phyloP scores from a whole-genome alignment of 169 alveolate genomes.

The Eimeria tenella region DNA sequence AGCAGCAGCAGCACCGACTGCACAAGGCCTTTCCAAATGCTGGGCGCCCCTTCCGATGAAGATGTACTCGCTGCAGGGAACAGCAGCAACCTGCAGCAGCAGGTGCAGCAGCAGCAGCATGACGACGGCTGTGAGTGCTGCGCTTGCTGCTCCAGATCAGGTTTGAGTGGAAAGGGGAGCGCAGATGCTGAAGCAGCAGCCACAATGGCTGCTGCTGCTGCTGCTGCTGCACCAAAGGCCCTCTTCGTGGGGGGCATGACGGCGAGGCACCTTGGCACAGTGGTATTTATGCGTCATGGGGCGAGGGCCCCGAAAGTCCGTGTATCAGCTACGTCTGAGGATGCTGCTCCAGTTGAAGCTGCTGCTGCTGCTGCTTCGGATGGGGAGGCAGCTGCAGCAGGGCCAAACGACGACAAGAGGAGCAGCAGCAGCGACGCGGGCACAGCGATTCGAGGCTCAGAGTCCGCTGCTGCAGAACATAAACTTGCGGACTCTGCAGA shows the following conservation, averaged over 20 bases:
- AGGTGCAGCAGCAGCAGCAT: slow-evolving; percentile 38
- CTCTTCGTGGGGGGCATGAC: neutral
- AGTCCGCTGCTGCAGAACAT: neutral
- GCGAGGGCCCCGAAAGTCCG: neutral
- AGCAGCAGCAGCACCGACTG: neutral
- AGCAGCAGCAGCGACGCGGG: slow-evolving; percentile 1
- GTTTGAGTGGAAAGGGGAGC: neutral
- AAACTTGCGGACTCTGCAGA: neutral
- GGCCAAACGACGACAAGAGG: neutral
- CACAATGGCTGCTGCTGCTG: slow-evolving; percentile 25
- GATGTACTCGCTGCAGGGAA: neutral
- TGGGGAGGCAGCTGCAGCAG: slow-evolving; percentile 25
- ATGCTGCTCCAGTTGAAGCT: neutral
- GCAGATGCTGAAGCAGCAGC: slow-evolving; percentile 23
- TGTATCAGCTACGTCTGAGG: neutral
- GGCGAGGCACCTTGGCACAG: neutral
- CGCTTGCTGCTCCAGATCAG: neutral
- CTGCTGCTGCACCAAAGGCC: neutral
- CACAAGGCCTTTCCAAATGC: neutral
- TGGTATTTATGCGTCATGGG: neutral
- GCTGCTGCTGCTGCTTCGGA: neutral
- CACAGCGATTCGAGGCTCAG: neutral
- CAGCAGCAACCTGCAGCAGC: slow-evolving; percentile 42
- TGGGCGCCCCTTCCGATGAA: neutral
- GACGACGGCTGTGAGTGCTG: neutral